A percentile compares a stretch with the other conserved stretches of the same genome.
phyloP scores from a whole-genome alignment of 345 rosid species.

The Citrus sinensis region DNA sequence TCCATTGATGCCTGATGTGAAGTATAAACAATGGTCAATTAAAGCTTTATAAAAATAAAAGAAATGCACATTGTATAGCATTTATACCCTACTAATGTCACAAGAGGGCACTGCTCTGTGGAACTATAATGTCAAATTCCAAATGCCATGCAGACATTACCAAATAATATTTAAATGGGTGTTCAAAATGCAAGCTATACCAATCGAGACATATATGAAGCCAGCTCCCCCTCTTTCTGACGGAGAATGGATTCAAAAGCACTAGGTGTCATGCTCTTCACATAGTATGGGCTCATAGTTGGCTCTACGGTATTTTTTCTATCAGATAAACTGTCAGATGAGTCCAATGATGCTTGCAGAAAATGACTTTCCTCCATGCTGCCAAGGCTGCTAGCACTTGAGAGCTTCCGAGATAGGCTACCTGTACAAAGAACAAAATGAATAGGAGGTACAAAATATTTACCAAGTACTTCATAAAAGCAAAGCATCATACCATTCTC shows the following conservation, averaged over 20 bases:
- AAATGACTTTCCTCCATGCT: slow-evolving; percentile 97
- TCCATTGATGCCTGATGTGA: slow-evolving; percentile 80
- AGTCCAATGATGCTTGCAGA: slow-evolving; percentile 91
- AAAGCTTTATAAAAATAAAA: background rate
- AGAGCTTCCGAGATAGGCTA: slow-evolving; percentile 65
- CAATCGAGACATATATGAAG: slow-evolving; percentile 96
- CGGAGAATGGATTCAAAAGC: slow-evolving; percentile 92
- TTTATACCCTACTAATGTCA: background rate
- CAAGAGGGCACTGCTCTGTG: background rate
- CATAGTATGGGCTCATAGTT: slow-evolving; percentile 69
- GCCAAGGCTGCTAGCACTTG: slow-evolving; percentile 83
- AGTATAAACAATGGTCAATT: background rate
- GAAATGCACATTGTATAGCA: background rate
- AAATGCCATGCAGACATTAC: background rate
- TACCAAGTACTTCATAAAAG: slow-evolving; percentile 10
- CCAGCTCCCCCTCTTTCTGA: slow-evolving; percentile 99
- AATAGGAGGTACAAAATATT: slow-evolving; percentile 9
- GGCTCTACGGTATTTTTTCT: slow-evolving; percentile 67
- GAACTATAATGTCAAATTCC: background rate
- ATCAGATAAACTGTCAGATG: slow-evolving; percentile 71
- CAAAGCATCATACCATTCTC: slow-evolving; percentile 61
- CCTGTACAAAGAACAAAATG: slow-evolving; percentile 41
- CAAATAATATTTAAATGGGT: background rate
- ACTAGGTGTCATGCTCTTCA: slow-evolving; percentile 95
- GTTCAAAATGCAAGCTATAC: slow-evolving; percentile 39